Percentiles rank a stretch among this genome's conserved stretches.
Evolutionary conservation across 169 alveolate genomes (phyloP).

Genomic region (Haemoproteus tartakovskyi): DNA sequence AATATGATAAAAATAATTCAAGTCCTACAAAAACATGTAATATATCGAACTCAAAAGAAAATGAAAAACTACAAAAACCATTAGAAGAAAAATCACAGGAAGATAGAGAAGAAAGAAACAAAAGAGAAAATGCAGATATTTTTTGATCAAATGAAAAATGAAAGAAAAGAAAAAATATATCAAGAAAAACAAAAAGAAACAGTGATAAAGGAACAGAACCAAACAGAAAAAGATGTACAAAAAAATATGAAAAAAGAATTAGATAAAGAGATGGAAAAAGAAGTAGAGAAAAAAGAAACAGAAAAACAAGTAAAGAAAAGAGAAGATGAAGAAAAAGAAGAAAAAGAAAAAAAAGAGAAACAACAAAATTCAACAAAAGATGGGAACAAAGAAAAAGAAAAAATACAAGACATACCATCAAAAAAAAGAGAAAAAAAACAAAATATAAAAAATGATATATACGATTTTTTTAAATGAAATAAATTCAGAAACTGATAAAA

Average conservation of each 20-base stretch:
- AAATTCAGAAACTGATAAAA: constrained; percentile 4
- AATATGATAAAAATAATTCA: too few relatives aligned
- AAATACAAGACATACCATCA: not conserved
- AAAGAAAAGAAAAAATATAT: too few relatives aligned
- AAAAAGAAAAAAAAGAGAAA: not conserved
- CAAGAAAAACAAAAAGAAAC: not conserved
- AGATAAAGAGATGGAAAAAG: not conserved
- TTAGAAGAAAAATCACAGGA: too few relatives aligned
- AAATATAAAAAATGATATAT: constrained; percentile 21
- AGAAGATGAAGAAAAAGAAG: not conserved
- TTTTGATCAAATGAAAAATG: not conserved
- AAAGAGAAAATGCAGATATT: too few relatives aligned
- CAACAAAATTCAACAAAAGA: not conserved
- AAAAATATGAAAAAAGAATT: not conserved
- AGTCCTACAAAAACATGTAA: too few relatives aligned
- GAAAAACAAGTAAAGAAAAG: not conserved
- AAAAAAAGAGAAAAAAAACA: too few relatives aligned
- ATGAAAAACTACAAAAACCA: too few relatives aligned
- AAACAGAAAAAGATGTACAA: not conserved
- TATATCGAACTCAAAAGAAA: too few relatives aligned
- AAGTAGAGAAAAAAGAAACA: not conserved
- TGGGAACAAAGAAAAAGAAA: not conserved
- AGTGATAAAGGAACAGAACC: not conserved
- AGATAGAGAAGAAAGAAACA: too few relatives aligned
- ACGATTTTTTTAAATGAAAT: constrained; percentile 36